Percentiles rank a stretch among this genome's conserved stretches.
Evolutionary conservation across 495 filamentous ascomycete genomes (phyloP).

Genomic region (Podospora anserina): DNA sequence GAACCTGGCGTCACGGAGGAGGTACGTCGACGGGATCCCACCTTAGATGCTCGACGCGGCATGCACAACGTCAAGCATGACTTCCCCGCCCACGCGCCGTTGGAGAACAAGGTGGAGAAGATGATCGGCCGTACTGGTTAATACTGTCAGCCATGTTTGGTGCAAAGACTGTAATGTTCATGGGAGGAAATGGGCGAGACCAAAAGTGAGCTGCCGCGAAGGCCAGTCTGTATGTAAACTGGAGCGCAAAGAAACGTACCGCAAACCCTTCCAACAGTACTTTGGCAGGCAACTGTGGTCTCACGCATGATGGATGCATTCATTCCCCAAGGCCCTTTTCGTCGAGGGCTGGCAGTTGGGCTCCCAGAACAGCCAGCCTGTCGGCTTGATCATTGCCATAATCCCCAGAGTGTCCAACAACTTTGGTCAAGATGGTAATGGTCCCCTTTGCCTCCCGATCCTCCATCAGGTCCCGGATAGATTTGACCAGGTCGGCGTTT

Average conservation of each 20-base stretch:
- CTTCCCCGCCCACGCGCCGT: slow-evolving; percentile 6
- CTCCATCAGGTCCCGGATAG: slow-evolving; percentile 68
- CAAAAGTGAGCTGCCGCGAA: not conserved
- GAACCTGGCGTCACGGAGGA: not conserved
- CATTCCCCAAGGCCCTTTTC: slow-evolving; percentile 13
- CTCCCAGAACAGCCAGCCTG: slow-evolving; percentile 64
- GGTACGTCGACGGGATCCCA: not conserved
- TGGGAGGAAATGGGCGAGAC: not conserved
- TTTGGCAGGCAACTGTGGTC: too few species aligned
- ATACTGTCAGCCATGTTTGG: not conserved
- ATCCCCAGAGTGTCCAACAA: slow-evolving; percentile 74
- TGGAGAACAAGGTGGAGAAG: slow-evolving; percentile 11
- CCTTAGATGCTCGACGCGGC: not conserved
- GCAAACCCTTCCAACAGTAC: not conserved
- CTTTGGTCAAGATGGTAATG: slow-evolving; percentile 73
- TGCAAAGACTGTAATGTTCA: not conserved
- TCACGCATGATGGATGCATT: too few species aligned
- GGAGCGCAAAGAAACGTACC: not conserved
- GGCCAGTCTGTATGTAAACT: not conserved
- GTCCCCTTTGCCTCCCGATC: slow-evolving; percentile 59
- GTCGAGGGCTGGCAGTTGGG: slow-evolving; percentile 14
- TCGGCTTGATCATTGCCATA: slow-evolving; percentile 79
- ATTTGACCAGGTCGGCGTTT: slow-evolving; percentile 79
- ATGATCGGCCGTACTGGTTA: slow-evolving; percentile 9
- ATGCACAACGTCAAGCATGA: not conserved